Conservation (phyloP, 2,329 filamentous ascomycete genomes). For the Alternaria longipes region DNA sequence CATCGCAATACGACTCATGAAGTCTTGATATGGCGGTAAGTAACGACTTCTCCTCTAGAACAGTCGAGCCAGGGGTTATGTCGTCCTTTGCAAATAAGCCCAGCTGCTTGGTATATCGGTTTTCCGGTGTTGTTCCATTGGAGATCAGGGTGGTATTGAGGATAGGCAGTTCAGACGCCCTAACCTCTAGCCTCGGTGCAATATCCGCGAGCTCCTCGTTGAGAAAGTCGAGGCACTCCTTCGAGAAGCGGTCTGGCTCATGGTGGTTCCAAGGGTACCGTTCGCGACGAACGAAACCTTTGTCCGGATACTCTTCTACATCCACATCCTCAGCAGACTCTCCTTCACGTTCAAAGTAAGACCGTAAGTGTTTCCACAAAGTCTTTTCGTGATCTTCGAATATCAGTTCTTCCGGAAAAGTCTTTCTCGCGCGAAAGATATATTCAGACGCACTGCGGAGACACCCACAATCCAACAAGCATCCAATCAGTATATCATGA, state of each 20-base stretch:
- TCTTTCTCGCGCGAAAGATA: slow-evolving; percentile 67
- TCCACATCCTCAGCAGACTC: slow-evolving; percentile 55
- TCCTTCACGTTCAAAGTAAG: slow-evolving; percentile 35
- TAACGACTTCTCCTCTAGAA: slow-evolving; percentile 84
- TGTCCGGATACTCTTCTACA: slow-evolving; percentile 70
- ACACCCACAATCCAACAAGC: slow-evolving; percentile 69
- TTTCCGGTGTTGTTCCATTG: slow-evolving; percentile 59
- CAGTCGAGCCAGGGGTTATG: slow-evolving; percentile 76
- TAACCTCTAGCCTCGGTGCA: slow-evolving; percentile 83
- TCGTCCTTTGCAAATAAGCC: slow-evolving; percentile 89
- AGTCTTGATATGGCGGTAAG: slow-evolving; percentile 89
- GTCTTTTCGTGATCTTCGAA: slow-evolving; percentile 64
- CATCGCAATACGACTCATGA: slow-evolving; percentile 88
- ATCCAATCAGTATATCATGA: slow-evolving; percentile 55
- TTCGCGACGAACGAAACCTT: slow-evolving; percentile 72
- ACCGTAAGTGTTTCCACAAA: slow-evolving; percentile 52
- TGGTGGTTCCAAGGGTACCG: slow-evolving; percentile 70
- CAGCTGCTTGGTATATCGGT: slow-evolving; percentile 74
- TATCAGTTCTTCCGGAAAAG: slow-evolving; percentile 64
- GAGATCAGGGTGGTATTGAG: slow-evolving; percentile 52
- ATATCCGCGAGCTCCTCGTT: slow-evolving; percentile 74
- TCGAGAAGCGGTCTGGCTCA: slow-evolving; percentile 66
- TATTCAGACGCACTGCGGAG: slow-evolving; percentile 74
- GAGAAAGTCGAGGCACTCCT: slow-evolving; percentile 68
- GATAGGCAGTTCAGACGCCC: slow-evolving; percentile 77